A percentile compares a stretch with the other conserved stretches of the same genome.
These are phyloP conservation scores for Vaccinium myrtillus DNA, from an alignment of 148 eudicot species.

Conservation along the genomic window DNA sequence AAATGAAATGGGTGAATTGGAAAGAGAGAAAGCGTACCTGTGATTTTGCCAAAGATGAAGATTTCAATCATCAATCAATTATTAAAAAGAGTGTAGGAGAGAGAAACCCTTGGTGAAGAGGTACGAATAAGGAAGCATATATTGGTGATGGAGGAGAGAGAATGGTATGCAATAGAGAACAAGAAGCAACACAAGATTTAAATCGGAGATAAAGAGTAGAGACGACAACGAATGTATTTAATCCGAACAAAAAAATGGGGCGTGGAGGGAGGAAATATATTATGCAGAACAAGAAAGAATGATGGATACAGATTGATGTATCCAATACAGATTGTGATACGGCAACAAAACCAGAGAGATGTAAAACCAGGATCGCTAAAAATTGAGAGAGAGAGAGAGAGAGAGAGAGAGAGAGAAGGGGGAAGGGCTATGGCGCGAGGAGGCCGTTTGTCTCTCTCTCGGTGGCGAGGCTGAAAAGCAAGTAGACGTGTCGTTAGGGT, in stretches of 20 bases:
- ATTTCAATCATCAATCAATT: background rate
- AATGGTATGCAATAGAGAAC: background rate
- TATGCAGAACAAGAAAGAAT: background rate
- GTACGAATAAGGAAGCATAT: background rate
- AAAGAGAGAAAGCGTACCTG: background rate
- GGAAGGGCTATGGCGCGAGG: background rate
- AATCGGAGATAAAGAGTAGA: background rate
- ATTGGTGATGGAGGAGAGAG: background rate
- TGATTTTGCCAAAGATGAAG: background rate
- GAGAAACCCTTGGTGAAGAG: background rate
- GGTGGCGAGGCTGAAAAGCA: background rate
- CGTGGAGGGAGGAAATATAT: background rate
- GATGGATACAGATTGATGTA: background rate
- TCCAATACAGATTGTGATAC: background rate
- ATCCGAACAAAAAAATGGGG: background rate
- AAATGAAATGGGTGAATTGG: background rate
- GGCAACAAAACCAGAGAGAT: background rate
- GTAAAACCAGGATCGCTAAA: background rate
- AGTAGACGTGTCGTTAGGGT: background rate
- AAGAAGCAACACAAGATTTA: background rate
- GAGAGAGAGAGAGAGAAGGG: background rate
- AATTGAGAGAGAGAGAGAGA: constrained; percentile 2
- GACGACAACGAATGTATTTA: background rate
- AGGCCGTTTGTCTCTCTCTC: background rate
- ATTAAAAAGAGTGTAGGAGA: background rate